Evolutionary conservation across 352 stramenopile genomes (phyloP).

Genomic region (Pythium diclinum): DNA sequence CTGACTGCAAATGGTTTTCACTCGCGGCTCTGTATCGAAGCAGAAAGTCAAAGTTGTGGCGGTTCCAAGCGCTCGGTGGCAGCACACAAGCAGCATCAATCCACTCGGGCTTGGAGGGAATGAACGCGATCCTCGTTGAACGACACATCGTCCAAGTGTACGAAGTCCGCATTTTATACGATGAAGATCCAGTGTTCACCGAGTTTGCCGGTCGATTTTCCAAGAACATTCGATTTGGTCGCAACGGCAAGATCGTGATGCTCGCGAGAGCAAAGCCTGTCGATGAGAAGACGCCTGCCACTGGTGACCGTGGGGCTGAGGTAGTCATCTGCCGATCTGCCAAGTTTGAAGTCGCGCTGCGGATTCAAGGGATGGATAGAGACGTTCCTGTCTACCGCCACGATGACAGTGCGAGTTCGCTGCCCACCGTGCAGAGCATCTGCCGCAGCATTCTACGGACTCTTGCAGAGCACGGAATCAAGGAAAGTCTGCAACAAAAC

Average conservation of each 20-base stretch:
- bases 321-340: not conserved
- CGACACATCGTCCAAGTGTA: conserved; percentile 60
- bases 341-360: conserved; percentile 36
- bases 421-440: conserved; percentile 54
- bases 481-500: conserved; percentile 67
- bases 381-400: conserved; percentile 51
- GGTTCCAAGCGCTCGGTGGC: conserved; percentile 44
- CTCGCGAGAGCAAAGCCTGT: conserved; percentile 13
- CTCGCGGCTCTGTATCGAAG: conserved; percentile 49
- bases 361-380: conserved; percentile 35
- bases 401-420: conserved; percentile 21
- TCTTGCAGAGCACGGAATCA: conserved; percentile 50
- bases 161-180: conserved; percentile 43
- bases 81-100: conserved; percentile 45
- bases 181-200: conserved; percentile 28
- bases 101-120: conserved; percentile 43
- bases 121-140: conserved; percentile 48
- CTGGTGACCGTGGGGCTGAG: not conserved
- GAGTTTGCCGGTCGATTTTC: conserved; percentile 46
- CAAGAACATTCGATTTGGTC: conserved; percentile 61
- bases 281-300: not conserved
- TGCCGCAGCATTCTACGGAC: conserved; percentile 46
- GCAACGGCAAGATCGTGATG: conserved; percentile 52
- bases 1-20: conserved; percentile 45
- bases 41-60: conserved; percentile 49